These are phyloP conservation scores for Phytophthora lateralis DNA, from an alignment of 352 stramenopile species.

Conservation along the genomic window DNA sequence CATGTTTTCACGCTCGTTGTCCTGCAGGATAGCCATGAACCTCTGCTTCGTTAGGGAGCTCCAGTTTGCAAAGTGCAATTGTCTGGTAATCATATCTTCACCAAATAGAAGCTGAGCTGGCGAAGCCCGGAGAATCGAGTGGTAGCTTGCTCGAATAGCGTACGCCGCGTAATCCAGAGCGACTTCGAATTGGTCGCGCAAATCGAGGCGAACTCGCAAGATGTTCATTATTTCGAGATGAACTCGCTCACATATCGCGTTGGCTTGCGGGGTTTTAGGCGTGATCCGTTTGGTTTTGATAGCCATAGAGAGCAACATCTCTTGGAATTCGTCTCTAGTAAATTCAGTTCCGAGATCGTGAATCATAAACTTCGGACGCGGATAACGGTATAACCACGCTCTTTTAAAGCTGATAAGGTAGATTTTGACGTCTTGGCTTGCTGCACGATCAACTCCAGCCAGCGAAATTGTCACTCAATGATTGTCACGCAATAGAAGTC, in stretches of 20 bases:
- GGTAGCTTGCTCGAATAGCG: slow-evolving; percentile 14
- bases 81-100: slow-evolving; percentile 16
- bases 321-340: not conserved
- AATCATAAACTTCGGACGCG: not conserved
- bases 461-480: slow-evolving; percentile 1
- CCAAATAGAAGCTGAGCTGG: slow-evolving; percentile 15
- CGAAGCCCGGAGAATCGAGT: slow-evolving; percentile 15
- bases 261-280: not conserved
- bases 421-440: not conserved
- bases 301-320: not conserved
- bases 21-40: slow-evolving; percentile 10
- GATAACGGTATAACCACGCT: not conserved
- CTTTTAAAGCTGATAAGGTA: not conserved
- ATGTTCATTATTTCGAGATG: not conserved
- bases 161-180: slow-evolving; percentile 12
- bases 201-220: not conserved
- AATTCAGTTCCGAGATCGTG: not conserved
- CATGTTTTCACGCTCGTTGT: slow-evolving; percentile 24
- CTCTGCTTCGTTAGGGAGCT: slow-evolving; percentile 14
- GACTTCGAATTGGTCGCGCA: not conserved
- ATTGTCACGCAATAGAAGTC: slow-evolving; percentile 7
- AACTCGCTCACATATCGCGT: not conserved
- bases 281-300: not conserved
- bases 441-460: not conserved
- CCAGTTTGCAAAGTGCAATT: slow-evolving; percentile 16